A percentile compares a stretch with the other conserved stretches of the same genome.
phyloP scores from a whole-genome alignment of 1,284 basidiomycete species.

The Cystobasidium sp. region DNA sequence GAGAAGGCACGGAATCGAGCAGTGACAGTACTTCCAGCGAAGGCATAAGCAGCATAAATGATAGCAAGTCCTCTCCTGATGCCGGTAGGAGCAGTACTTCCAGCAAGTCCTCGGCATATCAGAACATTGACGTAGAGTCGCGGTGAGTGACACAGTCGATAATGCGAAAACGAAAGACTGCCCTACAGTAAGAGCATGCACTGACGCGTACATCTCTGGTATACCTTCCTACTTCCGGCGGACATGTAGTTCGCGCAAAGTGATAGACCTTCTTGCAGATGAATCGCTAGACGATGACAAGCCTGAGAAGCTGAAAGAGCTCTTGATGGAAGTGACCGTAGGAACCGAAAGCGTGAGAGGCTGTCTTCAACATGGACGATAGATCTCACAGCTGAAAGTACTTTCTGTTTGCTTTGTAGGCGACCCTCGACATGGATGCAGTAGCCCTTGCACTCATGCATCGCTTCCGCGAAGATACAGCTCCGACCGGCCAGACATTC shows the following conservation, averaged over 20 bases:
- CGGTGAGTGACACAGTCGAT: constrained; percentile 6
- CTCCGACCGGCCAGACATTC: constrained; percentile 50
- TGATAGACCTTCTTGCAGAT: constrained; percentile 48
- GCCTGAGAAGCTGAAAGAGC: constrained; percentile 51
- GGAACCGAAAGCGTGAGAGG: constrained; percentile 45
- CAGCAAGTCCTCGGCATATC: neutral
- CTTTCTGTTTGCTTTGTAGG: neutral
- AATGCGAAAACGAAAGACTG: too few relatives aligned
- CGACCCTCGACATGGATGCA: constrained; percentile 48
- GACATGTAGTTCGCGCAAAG: constrained; percentile 39
- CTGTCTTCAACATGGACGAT: neutral
- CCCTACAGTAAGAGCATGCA: too few relatives aligned
- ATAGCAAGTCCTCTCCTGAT: neutral
- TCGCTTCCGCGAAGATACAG: constrained; percentile 50
- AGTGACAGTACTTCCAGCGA: neutral
- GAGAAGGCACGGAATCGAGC: neutral
- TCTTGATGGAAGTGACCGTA: constrained; percentile 44
- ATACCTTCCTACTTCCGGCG: neutral
- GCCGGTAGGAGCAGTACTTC: neutral
- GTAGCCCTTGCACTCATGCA: constrained; percentile 51
- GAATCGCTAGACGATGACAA: constrained; percentile 51
- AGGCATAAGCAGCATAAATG: neutral
- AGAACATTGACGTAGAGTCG: constrained; percentile 17
- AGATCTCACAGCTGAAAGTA: neutral
- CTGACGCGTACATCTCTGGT: neutral